Evolutionary conservation across 257 asterid species (phyloP).

Genomic region (Asclepias syriaca): DNA sequence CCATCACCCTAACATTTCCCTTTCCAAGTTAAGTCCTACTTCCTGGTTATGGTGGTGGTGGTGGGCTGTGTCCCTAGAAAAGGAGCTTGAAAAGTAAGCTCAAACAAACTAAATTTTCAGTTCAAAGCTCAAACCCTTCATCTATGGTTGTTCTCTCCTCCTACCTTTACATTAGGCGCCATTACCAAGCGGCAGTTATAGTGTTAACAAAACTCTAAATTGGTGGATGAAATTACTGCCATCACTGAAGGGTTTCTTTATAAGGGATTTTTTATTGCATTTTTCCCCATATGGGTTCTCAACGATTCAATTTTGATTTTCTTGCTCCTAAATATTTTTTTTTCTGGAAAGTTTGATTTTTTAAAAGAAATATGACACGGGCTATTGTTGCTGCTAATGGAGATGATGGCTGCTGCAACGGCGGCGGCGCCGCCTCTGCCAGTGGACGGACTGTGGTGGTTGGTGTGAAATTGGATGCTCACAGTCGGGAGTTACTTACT

Average conservation of each 20-base stretch:
- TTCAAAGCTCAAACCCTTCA: not conserved
- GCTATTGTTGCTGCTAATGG: slow-evolving; percentile 6
- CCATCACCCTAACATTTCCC: slow-evolving; percentile 2
- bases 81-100: slow-evolving; percentile 13
- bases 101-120: slow-evolving; percentile 5
- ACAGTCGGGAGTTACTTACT: slow-evolving; percentile 78
- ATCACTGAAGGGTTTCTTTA: not conserved
- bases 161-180: slow-evolving; percentile 2
- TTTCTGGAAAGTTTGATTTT: not conserved
- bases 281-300: slow-evolving; percentile 11
- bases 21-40: slow-evolving; percentile 8
- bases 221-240: not conserved
- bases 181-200: slow-evolving; percentile 17
- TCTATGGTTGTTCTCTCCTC: not conserved
- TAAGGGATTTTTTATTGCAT: slow-evolving; percentile 1
- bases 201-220: not conserved
- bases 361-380: slow-evolving; percentile 13
- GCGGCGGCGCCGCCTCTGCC: slow-evolving; percentile 21
- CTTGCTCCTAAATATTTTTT: not conserved
- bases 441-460: slow-evolving; percentile 70
- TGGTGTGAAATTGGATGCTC: slow-evolving; percentile 74
- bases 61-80: not conserved
- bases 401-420: slow-evolving; percentile 1
- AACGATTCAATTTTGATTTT: not conserved
- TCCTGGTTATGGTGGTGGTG: not conserved